Evolutionary conservation across 768 basidiomycete species (phyloP).

Genomic region (Ephemerocybe angulata): DNA sequence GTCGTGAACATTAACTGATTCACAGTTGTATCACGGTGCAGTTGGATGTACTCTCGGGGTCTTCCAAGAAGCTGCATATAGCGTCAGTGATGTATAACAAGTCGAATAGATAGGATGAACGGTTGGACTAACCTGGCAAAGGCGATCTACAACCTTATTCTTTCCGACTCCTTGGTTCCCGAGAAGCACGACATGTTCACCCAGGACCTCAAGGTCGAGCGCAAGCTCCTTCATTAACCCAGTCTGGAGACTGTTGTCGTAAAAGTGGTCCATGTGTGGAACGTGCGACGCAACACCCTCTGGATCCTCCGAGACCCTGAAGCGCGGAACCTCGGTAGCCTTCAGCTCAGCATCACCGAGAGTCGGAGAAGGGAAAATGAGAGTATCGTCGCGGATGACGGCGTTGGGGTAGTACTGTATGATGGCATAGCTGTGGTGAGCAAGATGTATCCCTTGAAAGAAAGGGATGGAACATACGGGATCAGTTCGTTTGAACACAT

Average conservation of each 20-base stretch:
- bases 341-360: conserved; percentile 24
- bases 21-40: conserved; percentile 68
- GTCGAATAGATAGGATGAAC: background rate
- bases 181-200: conserved; percentile 61
- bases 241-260: conserved; percentile 66
- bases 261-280: conserved; percentile 68
- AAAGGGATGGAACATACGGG: conserved; percentile 31
- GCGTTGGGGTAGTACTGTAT: conserved; percentile 49
- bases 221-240: conserved; percentile 65
- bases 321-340: conserved; percentile 41
- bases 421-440: conserved; percentile 10
- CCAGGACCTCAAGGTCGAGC: conserved; percentile 56
- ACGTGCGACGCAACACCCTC: conserved; percentile 56
- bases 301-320: conserved; percentile 46
- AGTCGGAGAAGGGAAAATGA: conserved; percentile 48
- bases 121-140: conserved; percentile 49
- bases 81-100: background rate
- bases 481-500: conserved; percentile 39
- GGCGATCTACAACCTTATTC: conserved; percentile 64
- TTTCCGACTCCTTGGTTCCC: conserved; percentile 76
- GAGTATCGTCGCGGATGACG: conserved; percentile 28
- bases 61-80: conserved; percentile 48
- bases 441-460: background rate
- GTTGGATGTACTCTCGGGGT: conserved; percentile 66
- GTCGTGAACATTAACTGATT: conserved; percentile 71